Percentiles rank a stretch among this genome's conserved stretches.
phyloP scores from a whole-genome alignment of 2,329 filamentous ascomycete genomes.

The Ophiosphaerella herpotricha region DNA sequence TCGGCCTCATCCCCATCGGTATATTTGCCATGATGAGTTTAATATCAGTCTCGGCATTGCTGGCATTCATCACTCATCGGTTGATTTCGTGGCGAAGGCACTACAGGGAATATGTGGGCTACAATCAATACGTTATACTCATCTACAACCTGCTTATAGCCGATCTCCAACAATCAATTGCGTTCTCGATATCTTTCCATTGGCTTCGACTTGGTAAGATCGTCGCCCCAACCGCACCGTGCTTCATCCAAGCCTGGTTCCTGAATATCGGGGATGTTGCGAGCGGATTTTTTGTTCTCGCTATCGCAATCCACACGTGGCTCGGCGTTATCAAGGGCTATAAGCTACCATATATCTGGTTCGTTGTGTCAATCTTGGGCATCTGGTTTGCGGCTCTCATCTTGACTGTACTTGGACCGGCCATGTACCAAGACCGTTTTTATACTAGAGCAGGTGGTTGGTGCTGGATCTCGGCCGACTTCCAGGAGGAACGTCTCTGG shows the following conservation, averaged over 20 bases:
- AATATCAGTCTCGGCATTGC: constrained; percentile 49
- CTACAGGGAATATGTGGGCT: constrained; percentile 56
- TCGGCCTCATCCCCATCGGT: constrained; percentile 53
- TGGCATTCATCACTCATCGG: constrained; percentile 57
- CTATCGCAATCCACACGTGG: constrained; percentile 61
- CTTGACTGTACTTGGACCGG: constrained; percentile 54
- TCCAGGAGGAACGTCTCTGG: constrained; percentile 54
- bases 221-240: constrained; percentile 49
- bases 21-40: constrained; percentile 55
- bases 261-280: constrained; percentile 58
- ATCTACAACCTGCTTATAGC: constrained; percentile 60
- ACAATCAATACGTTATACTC: constrained; percentile 60
- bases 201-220: constrained; percentile 55
- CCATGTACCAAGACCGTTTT: constrained; percentile 47
- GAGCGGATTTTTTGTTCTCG: constrained; percentile 59
- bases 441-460: constrained; percentile 58
- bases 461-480: constrained; percentile 56
- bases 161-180: constrained; percentile 58
- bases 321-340: constrained; percentile 54
- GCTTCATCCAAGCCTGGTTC: constrained; percentile 58
- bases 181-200: constrained; percentile 55
- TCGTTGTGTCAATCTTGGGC: constrained; percentile 50
- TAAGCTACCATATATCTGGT: constrained; percentile 52
- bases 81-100: constrained; percentile 56
- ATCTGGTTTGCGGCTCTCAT: constrained; percentile 54